phyloP scores from a whole-genome alignment of 345 rosid species.

The Ailanthus altissimus region DNA sequence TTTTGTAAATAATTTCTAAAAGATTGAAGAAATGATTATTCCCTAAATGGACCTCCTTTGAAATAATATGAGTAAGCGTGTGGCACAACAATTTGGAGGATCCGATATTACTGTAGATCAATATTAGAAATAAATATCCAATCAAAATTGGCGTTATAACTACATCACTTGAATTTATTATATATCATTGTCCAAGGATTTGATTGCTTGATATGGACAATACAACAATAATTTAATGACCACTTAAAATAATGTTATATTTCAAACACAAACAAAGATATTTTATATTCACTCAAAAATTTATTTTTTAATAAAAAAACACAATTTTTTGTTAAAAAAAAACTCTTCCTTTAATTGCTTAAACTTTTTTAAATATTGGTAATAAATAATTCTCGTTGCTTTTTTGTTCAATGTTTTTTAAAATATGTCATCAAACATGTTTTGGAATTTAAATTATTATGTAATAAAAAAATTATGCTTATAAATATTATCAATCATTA shows the following conservation, averaged over 20 bases:
- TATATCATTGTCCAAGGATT: slow-evolving; percentile 6
- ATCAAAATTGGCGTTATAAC: background rate
- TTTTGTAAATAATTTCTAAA: background rate
- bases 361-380: too few relatives aligned
- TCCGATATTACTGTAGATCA: too few relatives aligned
- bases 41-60: background rate
- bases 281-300: background rate
- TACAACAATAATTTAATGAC: slow-evolving; percentile 11
- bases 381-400: too few relatives aligned
- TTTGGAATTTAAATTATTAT: too few relatives aligned
- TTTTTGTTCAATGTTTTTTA: too few relatives aligned
- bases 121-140: background rate
- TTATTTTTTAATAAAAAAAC: background rate
- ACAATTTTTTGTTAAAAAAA: too few relatives aligned
- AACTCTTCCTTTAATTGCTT: too few relatives aligned
- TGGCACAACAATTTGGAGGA: too few relatives aligned
- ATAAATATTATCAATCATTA: too few relatives aligned
- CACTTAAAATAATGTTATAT: background rate
- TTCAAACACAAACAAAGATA: background rate
- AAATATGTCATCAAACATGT: too few relatives aligned
- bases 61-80: too few relatives aligned
- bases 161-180: background rate
- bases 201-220: slow-evolving; percentile 26
- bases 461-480: too few relatives aligned
- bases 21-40: background rate